Base-by-base conservation (phyloP, 1,284 basidiomycete species). In the Pisolithus thermaeus region DNA sequence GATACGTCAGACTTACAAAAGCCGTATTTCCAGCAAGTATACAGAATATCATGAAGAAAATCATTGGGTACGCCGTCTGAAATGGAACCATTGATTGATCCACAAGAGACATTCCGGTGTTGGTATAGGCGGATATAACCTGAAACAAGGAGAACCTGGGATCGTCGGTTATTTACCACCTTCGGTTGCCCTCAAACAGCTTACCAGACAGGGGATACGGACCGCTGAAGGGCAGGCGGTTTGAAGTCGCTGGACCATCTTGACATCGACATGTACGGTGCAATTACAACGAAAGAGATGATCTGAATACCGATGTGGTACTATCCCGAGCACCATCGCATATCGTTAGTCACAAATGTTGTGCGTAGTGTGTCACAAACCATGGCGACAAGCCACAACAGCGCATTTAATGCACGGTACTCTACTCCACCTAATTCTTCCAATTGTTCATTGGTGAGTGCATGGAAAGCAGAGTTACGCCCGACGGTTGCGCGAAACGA, bases 391-490 rank as follows among this genome's bases (percentile, higher is more conserved):
- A 92, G 79, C 84, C 87, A 92, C 16, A 92, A 72, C 40, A 96
- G 68, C 3, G 87, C 76, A 53, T 85, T 86, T 51, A 97, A 70
- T 1, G 89, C 92, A n/a, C 92, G 80, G 63, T 93, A 98, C 67
- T 99, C 96, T 14, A 97, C 89, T 6, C 95, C 95, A 7, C 94
- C 94, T 5, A 98, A 74, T 68, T 97, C 93, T 56, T 96, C 90
- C 59, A 92, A 74, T 62, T 98, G 88, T 50, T 92, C 89, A 35
- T 83, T 78, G 0, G 87, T 90, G 49, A 97, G 70, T 39, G 80
- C 74, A 46, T 83, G 80, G 65, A 99, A 97, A n/a, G 79, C 74
- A 22, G 92, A 96, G 67, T 98, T 98, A 49, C 88, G 76, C 0
- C 90, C 90, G 3, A 96, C 91, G 11, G 81, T 71, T 0, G 90